These are phyloP conservation scores for Dictyostelium purpureum DNA, from an alignment of 78 protist genomes.

Conservation along the genomic window DNA sequence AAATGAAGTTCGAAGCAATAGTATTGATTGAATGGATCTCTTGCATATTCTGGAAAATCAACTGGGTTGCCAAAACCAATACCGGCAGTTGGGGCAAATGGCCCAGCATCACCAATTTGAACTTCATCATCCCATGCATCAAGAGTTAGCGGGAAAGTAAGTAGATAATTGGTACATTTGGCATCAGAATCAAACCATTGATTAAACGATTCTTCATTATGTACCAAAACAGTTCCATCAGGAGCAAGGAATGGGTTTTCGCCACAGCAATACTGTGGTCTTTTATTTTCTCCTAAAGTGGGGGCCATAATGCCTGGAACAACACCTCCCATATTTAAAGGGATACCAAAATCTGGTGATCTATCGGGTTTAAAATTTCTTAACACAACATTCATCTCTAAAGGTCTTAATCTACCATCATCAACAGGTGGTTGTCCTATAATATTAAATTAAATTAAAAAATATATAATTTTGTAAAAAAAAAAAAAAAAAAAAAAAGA, in stretches of 20 bases:
- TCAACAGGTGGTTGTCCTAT: neutral
- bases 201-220: neutral
- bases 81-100: neutral
- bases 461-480: neutral
- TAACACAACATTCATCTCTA: neutral
- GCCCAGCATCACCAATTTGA: neutral
- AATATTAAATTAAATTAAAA: neutral
- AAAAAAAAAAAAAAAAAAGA: no score
- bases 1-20: neutral
- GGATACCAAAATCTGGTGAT: neutral
- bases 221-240: neutral
- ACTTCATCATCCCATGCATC: neutral
- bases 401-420: neutral
- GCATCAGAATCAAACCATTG: conserved; percentile 9
- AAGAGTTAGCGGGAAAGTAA: neutral
- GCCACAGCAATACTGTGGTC: conserved; percentile 4
- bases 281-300: neutral
- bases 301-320: neutral
- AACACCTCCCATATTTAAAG: neutral
- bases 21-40: neutral
- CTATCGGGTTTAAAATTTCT: conserved; percentile 20
- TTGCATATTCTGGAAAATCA: neutral
- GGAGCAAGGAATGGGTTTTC: neutral
- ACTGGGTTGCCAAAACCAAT: neutral
- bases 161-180: neutral